Conservation (phyloP, 768 basidiomycete species). For the Sporobolomyces pararoseus region DNA sequence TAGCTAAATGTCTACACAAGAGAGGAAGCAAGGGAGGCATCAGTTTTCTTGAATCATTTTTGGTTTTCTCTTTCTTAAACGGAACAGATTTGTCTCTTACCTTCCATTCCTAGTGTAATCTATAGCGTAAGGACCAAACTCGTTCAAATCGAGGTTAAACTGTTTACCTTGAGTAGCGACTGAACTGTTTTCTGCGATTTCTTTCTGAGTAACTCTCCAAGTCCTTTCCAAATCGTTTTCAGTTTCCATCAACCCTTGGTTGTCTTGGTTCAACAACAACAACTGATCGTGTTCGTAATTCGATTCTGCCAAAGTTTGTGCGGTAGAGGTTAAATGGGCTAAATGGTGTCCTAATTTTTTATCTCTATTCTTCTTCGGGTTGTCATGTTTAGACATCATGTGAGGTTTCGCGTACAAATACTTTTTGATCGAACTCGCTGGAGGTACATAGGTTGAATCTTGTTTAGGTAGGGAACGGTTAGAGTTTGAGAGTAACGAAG, state of each 20-base stretch:
- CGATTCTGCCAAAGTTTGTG: constrained; percentile 26
- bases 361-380: constrained; percentile 27
- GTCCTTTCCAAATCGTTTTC: constrained; percentile 81
- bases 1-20: constrained; percentile 69
- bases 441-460: constrained; percentile 22
- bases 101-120: constrained; percentile 88
- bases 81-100: constrained; percentile 53
- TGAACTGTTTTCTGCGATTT: constrained; percentile 57
- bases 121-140: constrained; percentile 71
- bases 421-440: constrained; percentile 23
- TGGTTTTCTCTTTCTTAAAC: not conserved
- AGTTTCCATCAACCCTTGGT: constrained; percentile 67
- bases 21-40: too few relatives aligned
- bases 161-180: constrained; percentile 50
- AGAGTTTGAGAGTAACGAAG: constrained; percentile 23
- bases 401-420: constrained; percentile 34
- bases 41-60: too few relatives aligned
- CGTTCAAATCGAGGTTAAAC: constrained; percentile 77
- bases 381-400: constrained; percentile 20
- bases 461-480: constrained; percentile 23
- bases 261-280: constrained; percentile 61
- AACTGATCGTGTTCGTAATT: constrained; percentile 48
- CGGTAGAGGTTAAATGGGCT: constrained; percentile 31
- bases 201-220: constrained; percentile 79
- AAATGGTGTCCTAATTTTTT: constrained; percentile 40